Base-by-base conservation (phyloP, 805 yeast genomes). In the Debaryomyces maramus region DNA sequence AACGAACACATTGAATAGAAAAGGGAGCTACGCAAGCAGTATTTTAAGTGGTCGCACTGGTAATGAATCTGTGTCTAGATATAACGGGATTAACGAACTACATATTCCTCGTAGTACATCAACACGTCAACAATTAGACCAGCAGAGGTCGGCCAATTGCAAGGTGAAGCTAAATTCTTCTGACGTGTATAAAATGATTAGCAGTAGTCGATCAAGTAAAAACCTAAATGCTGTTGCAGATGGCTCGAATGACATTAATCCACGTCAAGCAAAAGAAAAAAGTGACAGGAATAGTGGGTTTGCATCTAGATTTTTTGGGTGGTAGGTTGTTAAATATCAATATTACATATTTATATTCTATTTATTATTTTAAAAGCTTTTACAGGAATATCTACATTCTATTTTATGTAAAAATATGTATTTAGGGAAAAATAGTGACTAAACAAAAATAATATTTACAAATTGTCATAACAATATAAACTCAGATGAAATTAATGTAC, bases 241-340 rank as follows among this genome's bases (percentile, higher is more conserved):
- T 5, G 30, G 22, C 4, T 17, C 28, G 6, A 18, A 16, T 10
- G 29, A 10, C 17, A 20, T 9, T n/a, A 27, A 29, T 4, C 13
- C 28, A 10, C 28, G 13, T 8, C 39, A 34, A 13, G 24, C 38
- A 11, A 26, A 30, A 11, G 23, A 28, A 16, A 41, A 36, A 29
- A 10, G 24, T 22, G 13, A 22, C 23, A 35, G 19, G 24, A 24
- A 9, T 8, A 20, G 40, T 13, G 31, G 62, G 6, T 48, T 61
- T 34, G 52, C 65, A 8, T 50, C 61, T 3, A 47, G 67, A 32
- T 45, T 69, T 8, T 68, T 69, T 50, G 73, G 73, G 5, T 69
- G 75, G 74, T 68, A 37, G 13, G 9, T 15, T 17, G 28, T 32
- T 22, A 17, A 19, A 18, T 30, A 32, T 34, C 23, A 34, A 34